These are phyloP conservation scores for Penicillium sp. DNA, from an alignment of 2,329 filamentous ascomycete species.

Conservation along the genomic window DNA sequence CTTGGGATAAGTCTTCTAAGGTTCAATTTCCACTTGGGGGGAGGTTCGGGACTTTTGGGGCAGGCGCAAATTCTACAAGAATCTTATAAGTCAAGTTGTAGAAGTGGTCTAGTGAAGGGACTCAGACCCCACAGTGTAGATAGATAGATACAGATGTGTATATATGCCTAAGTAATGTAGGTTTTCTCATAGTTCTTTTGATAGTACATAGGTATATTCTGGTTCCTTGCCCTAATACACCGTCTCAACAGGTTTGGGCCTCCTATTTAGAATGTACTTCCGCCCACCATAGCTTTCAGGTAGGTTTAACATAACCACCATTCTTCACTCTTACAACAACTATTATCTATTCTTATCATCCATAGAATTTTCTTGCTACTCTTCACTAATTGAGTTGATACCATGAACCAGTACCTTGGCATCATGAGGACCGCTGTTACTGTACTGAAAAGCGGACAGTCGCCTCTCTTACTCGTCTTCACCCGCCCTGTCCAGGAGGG, in stretches of 20 bases:
- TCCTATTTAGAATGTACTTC: background rate
- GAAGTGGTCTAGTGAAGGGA: background rate
- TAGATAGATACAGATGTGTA: background rate
- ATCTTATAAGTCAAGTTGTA: background rate
- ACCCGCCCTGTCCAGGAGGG: background rate
- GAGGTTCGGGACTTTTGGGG: background rate
- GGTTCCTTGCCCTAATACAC: background rate
- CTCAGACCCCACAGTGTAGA: background rate
- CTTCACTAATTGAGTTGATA: background rate
- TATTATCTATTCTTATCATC: background rate
- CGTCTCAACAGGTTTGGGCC: background rate
- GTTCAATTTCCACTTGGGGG: background rate
- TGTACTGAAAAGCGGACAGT: background rate
- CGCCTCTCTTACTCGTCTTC: background rate
- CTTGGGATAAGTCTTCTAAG: background rate
- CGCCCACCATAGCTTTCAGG: background rate
- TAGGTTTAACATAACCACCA: background rate
- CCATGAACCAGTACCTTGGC: background rate
- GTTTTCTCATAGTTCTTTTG: background rate
- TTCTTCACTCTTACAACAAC: background rate
- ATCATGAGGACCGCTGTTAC: background rate
- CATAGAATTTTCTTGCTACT: background rate
- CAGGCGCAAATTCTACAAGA: background rate
- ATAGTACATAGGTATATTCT: background rate
- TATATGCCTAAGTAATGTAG: too few relatives aligned